Base-by-base conservation (phyloP, 108 stramenopile genomes). In the Craspedostauros australis region DNA sequence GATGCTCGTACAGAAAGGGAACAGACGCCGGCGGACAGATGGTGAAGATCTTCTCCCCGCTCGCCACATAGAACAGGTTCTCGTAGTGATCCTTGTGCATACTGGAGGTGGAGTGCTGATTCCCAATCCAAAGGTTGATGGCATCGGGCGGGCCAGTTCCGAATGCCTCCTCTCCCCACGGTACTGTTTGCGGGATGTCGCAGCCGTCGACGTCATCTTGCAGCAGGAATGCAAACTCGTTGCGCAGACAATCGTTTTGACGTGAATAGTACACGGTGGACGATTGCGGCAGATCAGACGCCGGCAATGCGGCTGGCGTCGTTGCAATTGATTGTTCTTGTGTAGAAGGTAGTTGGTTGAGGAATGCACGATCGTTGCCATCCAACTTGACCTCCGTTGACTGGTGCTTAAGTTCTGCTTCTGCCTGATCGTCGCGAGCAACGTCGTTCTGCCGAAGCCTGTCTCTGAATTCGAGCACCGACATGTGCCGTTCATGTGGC, bases 81-180 rank as follows among this genome's bases (percentile, higher is more conserved):
- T 97, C 95, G 41, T 94, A 98, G 53, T 83, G 91, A 64, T 98
- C 97, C 60, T 94, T 94, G 73, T 98, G 97, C 75, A 89, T 73
- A n/a, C 86, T 73, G 2, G 97, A 96, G 18, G 88, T 68, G 0
- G 93, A 75, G 18, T 69, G 56, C 42, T 91, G 88, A 58, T 95
- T 86, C 1, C 97, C 97, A 33, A 98, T 85, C 97, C 97, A 98
- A 25, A 98, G 45, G 65, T 98, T 98, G 5, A 95, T 62, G 3
- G 97, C 97, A 47, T 98, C 95, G 1, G 91, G 92, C 46, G 77
- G 70, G 0, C 73, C 75, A 0, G 74, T 68, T 2, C 67, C 81
- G 46, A 84, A 82, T 24, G 81, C 82, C 51, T 79, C 54, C 57
- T 85, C 69, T 2, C 45, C 61, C 48, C 48, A 70, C 19, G 41